Conservation (phyloP, 2,329 filamentous ascomycete genomes). For the Dothideomycetidae sp. region DNA sequence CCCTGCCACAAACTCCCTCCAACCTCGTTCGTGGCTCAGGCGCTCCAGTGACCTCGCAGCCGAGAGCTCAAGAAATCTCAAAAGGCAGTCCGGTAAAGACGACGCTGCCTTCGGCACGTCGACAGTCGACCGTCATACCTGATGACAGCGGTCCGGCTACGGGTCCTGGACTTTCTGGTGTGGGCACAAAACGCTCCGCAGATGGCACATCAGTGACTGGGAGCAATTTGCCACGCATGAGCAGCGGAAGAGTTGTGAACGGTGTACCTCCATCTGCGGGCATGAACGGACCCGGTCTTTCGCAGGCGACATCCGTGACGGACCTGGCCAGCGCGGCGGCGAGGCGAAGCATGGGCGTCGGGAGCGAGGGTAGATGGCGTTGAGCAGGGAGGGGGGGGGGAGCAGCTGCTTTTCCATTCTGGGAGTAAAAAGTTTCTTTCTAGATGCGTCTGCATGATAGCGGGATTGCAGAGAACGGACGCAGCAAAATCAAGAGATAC, state of each 20-base stretch:
- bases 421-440: no score
- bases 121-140: slow-evolving; percentile 4
- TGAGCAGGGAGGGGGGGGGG: no score
- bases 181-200: slow-evolving; percentile 16
- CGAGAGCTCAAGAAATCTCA: slow-evolving; percentile 13
- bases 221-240: slow-evolving; percentile 10
- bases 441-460: no score
- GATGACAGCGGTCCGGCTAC: not conserved
- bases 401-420: no score
- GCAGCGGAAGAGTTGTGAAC: slow-evolving; percentile 9
- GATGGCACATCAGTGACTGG: slow-evolving; percentile 10
- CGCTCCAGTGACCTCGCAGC: slow-evolving; percentile 13
- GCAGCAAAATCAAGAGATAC: no score
- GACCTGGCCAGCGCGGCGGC: slow-evolving; percentile 17
- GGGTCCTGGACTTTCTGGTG: slow-evolving; percentile 4
- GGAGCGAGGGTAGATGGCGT: not conserved
- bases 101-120: slow-evolving; percentile 11
- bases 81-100: slow-evolving; percentile 16
- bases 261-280: slow-evolving; percentile 1
- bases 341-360: slow-evolving; percentile 13
- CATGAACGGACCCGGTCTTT: not conserved
- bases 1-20: slow-evolving; percentile 14
- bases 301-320: slow-evolving; percentile 5
- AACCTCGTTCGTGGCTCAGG: slow-evolving; percentile 14
- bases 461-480: no score